These are phyloP conservation scores for Phascolomyces articulosus DNA, from an alignment of 371 early-diverging fungal genomes.

Conservation along the genomic window DNA sequence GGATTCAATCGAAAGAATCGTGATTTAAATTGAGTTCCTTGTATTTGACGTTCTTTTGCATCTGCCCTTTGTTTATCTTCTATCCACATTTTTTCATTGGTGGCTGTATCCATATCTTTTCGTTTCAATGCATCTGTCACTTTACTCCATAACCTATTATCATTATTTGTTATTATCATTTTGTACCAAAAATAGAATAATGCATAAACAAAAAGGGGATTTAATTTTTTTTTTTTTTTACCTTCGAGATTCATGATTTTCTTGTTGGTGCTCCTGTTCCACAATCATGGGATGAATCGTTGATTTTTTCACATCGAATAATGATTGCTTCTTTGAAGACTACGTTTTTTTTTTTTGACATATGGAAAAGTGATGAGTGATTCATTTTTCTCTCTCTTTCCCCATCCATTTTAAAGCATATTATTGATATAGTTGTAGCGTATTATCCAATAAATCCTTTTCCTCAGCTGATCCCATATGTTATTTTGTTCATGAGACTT, in stretches of 20 bases:
- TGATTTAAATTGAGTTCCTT: conserved; percentile 46
- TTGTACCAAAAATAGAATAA: too few species aligned
- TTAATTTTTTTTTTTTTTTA: too few species aligned
- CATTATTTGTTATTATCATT: too few species aligned
- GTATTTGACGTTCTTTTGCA: conserved; percentile 60
- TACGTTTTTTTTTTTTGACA: conserved; percentile 8
- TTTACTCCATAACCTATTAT: conserved; percentile 73
- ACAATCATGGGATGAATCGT: conserved; percentile 68
- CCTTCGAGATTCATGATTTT: conserved; percentile 82
- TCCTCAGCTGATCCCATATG: not conserved
- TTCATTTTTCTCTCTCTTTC: too few species aligned
- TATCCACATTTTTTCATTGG: conserved; percentile 76
- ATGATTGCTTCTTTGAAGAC: conserved; percentile 43
- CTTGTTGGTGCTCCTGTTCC: conserved; percentile 73
- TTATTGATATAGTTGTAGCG: too few species aligned
- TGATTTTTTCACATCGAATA: conserved; percentile 73
- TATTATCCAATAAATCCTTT: too few species aligned
- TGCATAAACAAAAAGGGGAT: too few species aligned
- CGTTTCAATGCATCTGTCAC: conserved; percentile 73
- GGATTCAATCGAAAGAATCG: conserved; percentile 48
- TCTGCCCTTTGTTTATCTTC: conserved; percentile 83
- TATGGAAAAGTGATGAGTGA: not conserved
- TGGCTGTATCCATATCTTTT: conserved; percentile 76
- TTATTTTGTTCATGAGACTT: not conserved
- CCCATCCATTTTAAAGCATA: too few species aligned